These are phyloP conservation scores for Epichloe sibirici DNA, from an alignment of 2,329 filamentous ascomycete species.

Conservation along the genomic window DNA sequence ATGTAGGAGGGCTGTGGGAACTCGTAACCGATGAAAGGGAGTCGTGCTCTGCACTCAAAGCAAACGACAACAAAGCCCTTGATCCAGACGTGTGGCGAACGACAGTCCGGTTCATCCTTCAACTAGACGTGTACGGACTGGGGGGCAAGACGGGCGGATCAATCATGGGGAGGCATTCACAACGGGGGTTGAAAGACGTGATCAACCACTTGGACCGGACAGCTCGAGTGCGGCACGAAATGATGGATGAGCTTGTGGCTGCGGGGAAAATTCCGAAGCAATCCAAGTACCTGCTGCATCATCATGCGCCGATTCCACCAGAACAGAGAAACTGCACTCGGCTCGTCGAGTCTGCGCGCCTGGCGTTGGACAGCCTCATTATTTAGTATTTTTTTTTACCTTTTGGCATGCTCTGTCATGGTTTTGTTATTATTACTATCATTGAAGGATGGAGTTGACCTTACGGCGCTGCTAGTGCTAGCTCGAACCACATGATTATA, in stretches of 20 bases:
- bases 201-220: constrained; percentile 40
- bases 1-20: constrained; percentile 39
- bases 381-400: constrained; percentile 22
- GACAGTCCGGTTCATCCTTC: constrained; percentile 40
- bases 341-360: constrained; percentile 41
- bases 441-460: too few relatives aligned
- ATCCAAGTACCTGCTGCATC: constrained; percentile 16
- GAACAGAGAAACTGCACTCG: constrained; percentile 32
- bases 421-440: too few relatives aligned
- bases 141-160: constrained; percentile 11
- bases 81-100: constrained; percentile 42
- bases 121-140: constrained; percentile 45
- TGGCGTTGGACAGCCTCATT: constrained; percentile 40
- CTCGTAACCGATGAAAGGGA: constrained; percentile 14
- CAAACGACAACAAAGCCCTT: constrained; percentile 30
- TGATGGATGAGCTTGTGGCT: constrained; percentile 33
- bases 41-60: constrained; percentile 13
- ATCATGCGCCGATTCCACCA: constrained; percentile 16
- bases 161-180: constrained; percentile 14
- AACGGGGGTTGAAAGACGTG: constrained; percentile 42
- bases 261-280: constrained; percentile 20
- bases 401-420: too few relatives aligned
- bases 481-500: too few relatives aligned
- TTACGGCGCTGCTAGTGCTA: too few relatives aligned
- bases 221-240: constrained; percentile 34